Evolutionary conservation across 2,329 filamentous ascomycete genomes (phyloP), one percentile per base, ranked within the genome.

Genomic region (Claviceps quebecensis): DNA sequence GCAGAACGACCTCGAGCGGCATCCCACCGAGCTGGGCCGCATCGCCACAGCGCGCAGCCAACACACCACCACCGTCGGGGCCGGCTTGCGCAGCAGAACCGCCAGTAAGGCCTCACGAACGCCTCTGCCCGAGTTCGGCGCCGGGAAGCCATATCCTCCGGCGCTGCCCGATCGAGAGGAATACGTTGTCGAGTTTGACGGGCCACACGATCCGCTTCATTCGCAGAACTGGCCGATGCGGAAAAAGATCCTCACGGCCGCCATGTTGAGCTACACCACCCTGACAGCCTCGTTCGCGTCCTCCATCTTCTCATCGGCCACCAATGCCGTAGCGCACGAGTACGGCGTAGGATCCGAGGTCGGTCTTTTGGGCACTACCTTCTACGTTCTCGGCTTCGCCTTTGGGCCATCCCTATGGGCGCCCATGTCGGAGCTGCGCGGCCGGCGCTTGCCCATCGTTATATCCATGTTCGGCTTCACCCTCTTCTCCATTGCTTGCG

Each of bases 181-280:
- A 56, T 91, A 90, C 61, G 84, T 89, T 0, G 86, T 90, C 44
- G 86, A 88, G 65, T 95, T 95, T 61, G 84, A 90, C 58, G 89
- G 88, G 0, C 83, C 81, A 1, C 76, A 89, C 56, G 89, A 95
- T 60, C 88, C 88, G 2, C 62, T 90, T 54, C 88, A 95, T 66
- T 84, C 87, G 1, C 86, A 91, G 69, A 95, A 95, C 64, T 95
- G 89, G 89, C 76, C 85, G 0, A 61, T 86, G 50, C 78, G 71
- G 62, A 90, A 86, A 72, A 95, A 95, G 80, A 48, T 88, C 40
- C 59, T 77, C 4, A 86, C 83, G 0, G 78, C 81, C 19, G 73
- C 74, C 41, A 82, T 88, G 59, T 70, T 90, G 43, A 85, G 81
- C 16, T 89, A 81, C 60, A 87, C 84, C 14, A 88, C 86, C 17